A percentile compares a stretch with the other conserved stretches of the same genome.
phyloP scores from a whole-genome alignment of 495 filamentous ascomycete genomes.

The Tuber indicum region DNA sequence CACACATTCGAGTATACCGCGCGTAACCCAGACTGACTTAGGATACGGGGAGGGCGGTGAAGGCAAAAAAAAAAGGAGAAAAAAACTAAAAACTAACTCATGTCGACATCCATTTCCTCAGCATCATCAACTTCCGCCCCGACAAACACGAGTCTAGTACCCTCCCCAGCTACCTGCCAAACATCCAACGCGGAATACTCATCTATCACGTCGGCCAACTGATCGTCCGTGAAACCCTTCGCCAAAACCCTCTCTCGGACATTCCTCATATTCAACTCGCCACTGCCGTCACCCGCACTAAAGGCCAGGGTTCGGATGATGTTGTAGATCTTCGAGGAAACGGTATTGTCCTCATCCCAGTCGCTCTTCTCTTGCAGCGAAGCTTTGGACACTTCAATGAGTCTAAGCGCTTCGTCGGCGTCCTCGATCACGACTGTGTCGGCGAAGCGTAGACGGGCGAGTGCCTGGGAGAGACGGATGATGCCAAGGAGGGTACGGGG shows the following conservation, averaged over 20 bases:
- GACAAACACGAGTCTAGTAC: constrained; percentile 77
- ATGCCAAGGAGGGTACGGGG: constrained; percentile 89
- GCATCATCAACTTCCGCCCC: constrained; percentile 37
- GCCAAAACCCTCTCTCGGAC: constrained; percentile 85
- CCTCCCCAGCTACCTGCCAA: constrained; percentile 88
- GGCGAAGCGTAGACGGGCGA: constrained; percentile 87
- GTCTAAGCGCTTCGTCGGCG: constrained; percentile 86
- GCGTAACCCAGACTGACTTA: background rate
- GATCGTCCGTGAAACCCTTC: constrained; percentile 93
- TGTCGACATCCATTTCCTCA: constrained; percentile 53
- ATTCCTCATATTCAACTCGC: constrained; percentile 76
- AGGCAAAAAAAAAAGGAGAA: background rate
- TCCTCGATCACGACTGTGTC: constrained; percentile 79
- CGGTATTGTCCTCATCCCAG: constrained; percentile 62
- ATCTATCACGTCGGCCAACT: constrained; percentile 74
- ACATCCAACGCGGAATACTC: constrained; percentile 86
- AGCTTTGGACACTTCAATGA: constrained; percentile 87
- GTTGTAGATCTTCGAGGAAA: constrained; percentile 86
- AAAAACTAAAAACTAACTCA: constrained; percentile 12
- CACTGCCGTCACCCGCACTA: constrained; percentile 55
- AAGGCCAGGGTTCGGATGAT: constrained; percentile 79
- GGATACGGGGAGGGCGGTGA: background rate
- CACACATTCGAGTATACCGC: background rate
- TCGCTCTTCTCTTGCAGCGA: constrained; percentile 65
- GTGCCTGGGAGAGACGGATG: constrained; percentile 84